Evolutionary conservation across 1,284 basidiomycete species (phyloP), one percentile per base, ranked within the genome.

Genomic region (Trichosporon ovoides): DNA sequence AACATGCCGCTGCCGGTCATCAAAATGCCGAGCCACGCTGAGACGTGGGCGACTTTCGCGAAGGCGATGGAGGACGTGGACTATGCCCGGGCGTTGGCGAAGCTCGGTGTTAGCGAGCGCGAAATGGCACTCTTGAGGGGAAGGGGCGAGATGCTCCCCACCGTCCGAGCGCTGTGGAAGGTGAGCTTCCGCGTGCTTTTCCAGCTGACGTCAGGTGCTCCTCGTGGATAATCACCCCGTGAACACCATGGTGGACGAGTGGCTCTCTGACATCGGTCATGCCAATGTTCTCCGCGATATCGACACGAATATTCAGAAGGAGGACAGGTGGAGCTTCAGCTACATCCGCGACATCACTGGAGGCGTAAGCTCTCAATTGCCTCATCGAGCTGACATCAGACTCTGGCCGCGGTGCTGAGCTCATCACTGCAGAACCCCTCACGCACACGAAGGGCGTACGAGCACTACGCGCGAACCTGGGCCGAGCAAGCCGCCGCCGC

Each of bases 1-100:
- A 84, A 83, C 60, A 85, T 89, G 70, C 91, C 91, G 0, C 82
- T 89, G 7, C 83, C 85, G 14, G 76, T 84, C 3, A 77, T 88
- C 16, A 72, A 80, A 4, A 68, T 87, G 0, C 84, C 84, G 0
- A 64, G 79, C 1, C 77, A 81, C 46, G 72, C 78, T 12, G 72
- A 81, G 3, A 83, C 81, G 0, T 89, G 86, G 83, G 66, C 79
- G 16, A 74, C 79, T 0, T 63, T 89, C 2, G 71, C 77, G 6
- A 72, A 11, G 11, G 58, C 56, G 7, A 24, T 50, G 7, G 22
- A 31, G 6, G 53, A 59, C 28, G 24, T 59, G 31, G 46, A 50
- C n/a, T 18, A 24, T 2, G 38, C 52, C 7, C 31, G 53, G 18
- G 20, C 22, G 16, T 16, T 31, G 43, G 6, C 19, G 35, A 28